These are phyloP conservation scores for Tremella fuciformis DNA, from an alignment of 768 basidiomycete genomes.

Conservation along the genomic window DNA sequence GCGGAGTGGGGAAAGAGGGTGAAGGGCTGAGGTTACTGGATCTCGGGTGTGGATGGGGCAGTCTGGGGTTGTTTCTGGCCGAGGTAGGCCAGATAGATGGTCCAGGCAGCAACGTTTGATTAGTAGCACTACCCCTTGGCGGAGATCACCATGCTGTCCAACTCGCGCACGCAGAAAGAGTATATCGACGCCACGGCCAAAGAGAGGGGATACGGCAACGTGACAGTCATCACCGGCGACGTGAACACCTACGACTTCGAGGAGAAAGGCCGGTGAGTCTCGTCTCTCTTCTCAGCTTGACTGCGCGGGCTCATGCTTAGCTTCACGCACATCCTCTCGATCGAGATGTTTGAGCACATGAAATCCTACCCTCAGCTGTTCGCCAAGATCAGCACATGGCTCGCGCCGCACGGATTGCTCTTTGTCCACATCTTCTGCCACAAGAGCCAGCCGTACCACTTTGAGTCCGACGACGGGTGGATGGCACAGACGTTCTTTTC, in stretches of 20 bases:
- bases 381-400: constrained; percentile 65
- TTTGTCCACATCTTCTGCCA: constrained; percentile 75
- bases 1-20: constrained; percentile 37
- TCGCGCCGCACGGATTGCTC: constrained; percentile 60
- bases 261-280: constrained; percentile 55
- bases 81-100: constrained; percentile 56
- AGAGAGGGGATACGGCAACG: constrained; percentile 58
- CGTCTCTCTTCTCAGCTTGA: neutral
- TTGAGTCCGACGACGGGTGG: constrained; percentile 68
- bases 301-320: constrained; percentile 52
- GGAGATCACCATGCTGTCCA: constrained; percentile 64
- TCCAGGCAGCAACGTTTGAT: constrained; percentile 1
- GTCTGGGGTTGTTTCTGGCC: constrained; percentile 64
- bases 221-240: constrained; percentile 68
- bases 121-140: constrained; percentile 66
- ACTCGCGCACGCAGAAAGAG: constrained; percentile 66
- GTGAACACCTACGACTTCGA: constrained; percentile 65
- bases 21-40: constrained; percentile 67
- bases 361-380: constrained; percentile 67
- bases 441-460: constrained; percentile 63
- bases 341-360: constrained; percentile 75
- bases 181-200: constrained; percentile 61
- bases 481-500: constrained; percentile 74
- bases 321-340: constrained; percentile 69
- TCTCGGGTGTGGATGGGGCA: constrained; percentile 75